phyloP scores from a whole-genome alignment of 179 eudicot species.

The Silene vulgaris region DNA sequence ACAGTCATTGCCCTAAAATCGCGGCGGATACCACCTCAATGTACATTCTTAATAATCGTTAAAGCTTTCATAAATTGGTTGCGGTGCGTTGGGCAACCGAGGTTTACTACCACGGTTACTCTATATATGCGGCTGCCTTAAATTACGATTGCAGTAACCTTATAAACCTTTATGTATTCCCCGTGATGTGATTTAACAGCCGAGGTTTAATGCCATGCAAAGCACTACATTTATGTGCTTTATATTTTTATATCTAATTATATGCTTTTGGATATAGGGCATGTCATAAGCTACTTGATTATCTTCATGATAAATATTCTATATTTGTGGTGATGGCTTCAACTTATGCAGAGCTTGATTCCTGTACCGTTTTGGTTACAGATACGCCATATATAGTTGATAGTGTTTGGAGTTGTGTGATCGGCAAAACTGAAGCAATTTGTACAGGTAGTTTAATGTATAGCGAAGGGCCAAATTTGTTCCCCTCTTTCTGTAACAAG shows the following conservation, averaged over 20 bases:
- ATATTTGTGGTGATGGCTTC: constrained; percentile 20
- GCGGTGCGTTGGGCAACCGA: background rate
- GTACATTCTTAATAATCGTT: background rate
- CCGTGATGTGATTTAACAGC: background rate
- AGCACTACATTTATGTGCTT: constrained; percentile 3
- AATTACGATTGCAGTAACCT: background rate
- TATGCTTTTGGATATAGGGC: background rate
- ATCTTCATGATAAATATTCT: constrained; percentile 15
- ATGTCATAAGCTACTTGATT: constrained; percentile 5
- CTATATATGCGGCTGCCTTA: background rate
- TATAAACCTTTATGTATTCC: background rate
- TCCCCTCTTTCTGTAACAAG: constrained; percentile 26
- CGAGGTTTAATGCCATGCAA: background rate
- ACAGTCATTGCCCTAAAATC: background rate
- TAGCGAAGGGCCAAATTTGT: constrained; percentile 28
- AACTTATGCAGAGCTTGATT: constrained; percentile 19
- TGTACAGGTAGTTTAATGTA: constrained; percentile 27
- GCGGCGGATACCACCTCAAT: background rate
- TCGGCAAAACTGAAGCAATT: constrained; percentile 14
- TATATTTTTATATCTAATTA: constrained; percentile 6
- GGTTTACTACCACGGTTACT: background rate
- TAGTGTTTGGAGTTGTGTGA: constrained; percentile 4
- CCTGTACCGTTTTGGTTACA: constrained; percentile 12
- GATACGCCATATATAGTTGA: constrained; percentile 15
- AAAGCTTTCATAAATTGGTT: background rate